Conservation (phyloP, 2,329 filamentous ascomycete species). For the Fusarium praegraminearum region DNA sequence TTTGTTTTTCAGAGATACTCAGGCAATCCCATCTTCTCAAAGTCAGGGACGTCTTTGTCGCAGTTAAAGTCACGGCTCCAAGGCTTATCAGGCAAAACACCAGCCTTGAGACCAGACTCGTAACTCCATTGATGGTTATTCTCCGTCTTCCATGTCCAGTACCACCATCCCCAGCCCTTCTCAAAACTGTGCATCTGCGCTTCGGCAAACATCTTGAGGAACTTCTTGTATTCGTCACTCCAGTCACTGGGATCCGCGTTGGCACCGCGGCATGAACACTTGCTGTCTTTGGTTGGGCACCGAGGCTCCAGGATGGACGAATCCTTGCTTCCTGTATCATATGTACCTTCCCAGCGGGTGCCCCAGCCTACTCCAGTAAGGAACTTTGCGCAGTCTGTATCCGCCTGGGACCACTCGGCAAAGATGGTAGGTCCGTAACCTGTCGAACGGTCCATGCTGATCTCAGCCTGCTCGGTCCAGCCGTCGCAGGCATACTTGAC, state of each 20-base stretch:
- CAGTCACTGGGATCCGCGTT: constrained; percentile 80
- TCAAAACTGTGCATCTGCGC: constrained; percentile 97
- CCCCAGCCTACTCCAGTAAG: constrained; percentile 92
- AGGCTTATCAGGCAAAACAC: constrained; percentile 82
- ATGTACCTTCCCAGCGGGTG: constrained; percentile 91
- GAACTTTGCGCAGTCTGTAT: constrained; percentile 90
- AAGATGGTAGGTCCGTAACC: constrained; percentile 95
- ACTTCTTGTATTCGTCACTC: constrained; percentile 81
- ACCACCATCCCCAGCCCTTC: constrained; percentile 96
- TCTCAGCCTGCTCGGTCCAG: constrained; percentile 83
- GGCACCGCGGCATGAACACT: constrained; percentile 79
- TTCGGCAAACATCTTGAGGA: constrained; percentile 89
- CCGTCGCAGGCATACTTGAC: constrained; percentile 87
- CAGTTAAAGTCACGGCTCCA: constrained; percentile 79
- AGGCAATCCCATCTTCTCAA: constrained; percentile 57
- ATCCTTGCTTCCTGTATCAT: constrained; percentile 73
- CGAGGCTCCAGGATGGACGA: constrained; percentile 75
- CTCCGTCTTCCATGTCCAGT: constrained; percentile 99
- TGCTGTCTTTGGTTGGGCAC: constrained; percentile 75
- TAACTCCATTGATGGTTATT: constrained; percentile 91
- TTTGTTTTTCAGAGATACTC: constrained; percentile 60
- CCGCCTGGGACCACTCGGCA: constrained; percentile 97
- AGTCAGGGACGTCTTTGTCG: constrained; percentile 66
- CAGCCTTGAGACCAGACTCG: constrained; percentile 79
- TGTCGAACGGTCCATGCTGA: constrained; percentile 77